These are phyloP conservation scores for Ilex aquifolium DNA, from an alignment of 257 asterid genomes.

Conservation along the genomic window DNA sequence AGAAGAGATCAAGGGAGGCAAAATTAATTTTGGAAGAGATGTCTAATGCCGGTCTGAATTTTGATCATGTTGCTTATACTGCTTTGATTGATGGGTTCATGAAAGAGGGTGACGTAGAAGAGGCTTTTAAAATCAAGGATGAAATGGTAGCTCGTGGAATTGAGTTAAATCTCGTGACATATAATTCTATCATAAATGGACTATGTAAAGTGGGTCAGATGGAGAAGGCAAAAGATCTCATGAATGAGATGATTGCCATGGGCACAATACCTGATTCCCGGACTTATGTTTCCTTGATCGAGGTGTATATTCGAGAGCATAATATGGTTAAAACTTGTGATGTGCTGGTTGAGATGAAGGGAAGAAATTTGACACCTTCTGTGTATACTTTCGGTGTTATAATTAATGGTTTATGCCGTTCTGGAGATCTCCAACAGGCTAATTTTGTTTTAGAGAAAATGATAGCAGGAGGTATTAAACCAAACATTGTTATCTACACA, in stretches of 20 bases:
- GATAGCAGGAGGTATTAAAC: conserved; percentile 46
- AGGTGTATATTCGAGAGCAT: conserved; percentile 45
- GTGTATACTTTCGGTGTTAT: conserved; percentile 51
- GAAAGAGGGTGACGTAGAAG: conserved; percentile 58
- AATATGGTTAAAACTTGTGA: conserved; percentile 53
- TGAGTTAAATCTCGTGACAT: conserved; percentile 50
- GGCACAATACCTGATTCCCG: conserved; percentile 58
- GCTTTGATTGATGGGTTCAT: conserved; percentile 72
- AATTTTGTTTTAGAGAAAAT: conserved; percentile 48
- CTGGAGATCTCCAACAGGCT: conserved; percentile 55
- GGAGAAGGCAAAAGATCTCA: conserved; percentile 48
- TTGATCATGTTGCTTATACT: conserved; percentile 51
- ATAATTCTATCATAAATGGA: conserved; percentile 57
- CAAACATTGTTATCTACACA: conserved; percentile 48
- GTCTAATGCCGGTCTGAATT: conserved; percentile 46
- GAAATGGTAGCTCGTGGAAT: conserved; percentile 55
- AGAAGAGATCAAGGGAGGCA: conserved; percentile 60
- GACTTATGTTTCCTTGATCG: conserved; percentile 58
- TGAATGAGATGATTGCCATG: conserved; percentile 55
- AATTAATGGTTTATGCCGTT: conserved; percentile 46
- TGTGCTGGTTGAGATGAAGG: conserved; percentile 61
- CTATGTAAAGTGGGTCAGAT: conserved; percentile 56
- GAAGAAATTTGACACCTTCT: conserved; percentile 58
- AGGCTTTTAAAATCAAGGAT: conserved; percentile 58
- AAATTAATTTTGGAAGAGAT: conserved; percentile 60